Evolutionary conservation across 768 basidiomycete genomes (phyloP).

Genomic region (Lactifluus rugatus): DNA sequence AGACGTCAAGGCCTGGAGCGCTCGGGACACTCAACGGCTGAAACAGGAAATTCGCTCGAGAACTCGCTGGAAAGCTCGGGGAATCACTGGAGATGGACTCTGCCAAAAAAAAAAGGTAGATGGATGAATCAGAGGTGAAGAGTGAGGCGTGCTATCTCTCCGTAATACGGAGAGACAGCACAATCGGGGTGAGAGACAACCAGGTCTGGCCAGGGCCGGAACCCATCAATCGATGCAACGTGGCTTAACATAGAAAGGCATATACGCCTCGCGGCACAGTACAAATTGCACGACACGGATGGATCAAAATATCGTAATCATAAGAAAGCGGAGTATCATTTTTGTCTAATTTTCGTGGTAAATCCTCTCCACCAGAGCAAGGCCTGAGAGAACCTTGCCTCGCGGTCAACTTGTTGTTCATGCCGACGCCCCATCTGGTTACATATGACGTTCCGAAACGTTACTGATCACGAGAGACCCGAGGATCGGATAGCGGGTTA

Average conservation of each 20-base stretch:
- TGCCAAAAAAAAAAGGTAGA: background rate
- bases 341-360: background rate
- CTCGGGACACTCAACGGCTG: background rate
- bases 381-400: background rate
- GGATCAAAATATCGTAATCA: slow-evolving; percentile 5
- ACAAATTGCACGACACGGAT: background rate
- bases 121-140: background rate
- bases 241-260: background rate
- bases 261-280: slow-evolving; percentile 5
- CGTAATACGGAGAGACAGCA: background rate
- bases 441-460: background rate
- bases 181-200: background rate
- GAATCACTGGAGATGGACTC: background rate
- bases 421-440: too few relatives aligned
- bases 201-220: background rate
- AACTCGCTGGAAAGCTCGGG: slow-evolving; percentile 2
- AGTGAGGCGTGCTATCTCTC: background rate
- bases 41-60: background rate
- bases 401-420: background rate
- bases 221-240: slow-evolving; percentile 12
- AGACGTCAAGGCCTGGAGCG: too few relatives aligned
- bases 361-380: background rate
- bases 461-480: background rate
- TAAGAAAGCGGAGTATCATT: background rate
- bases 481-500: background rate